Evolutionary conservation across 352 stramenopile genomes (phyloP).

Genomic region (Phytophthora pinifolia): DNA sequence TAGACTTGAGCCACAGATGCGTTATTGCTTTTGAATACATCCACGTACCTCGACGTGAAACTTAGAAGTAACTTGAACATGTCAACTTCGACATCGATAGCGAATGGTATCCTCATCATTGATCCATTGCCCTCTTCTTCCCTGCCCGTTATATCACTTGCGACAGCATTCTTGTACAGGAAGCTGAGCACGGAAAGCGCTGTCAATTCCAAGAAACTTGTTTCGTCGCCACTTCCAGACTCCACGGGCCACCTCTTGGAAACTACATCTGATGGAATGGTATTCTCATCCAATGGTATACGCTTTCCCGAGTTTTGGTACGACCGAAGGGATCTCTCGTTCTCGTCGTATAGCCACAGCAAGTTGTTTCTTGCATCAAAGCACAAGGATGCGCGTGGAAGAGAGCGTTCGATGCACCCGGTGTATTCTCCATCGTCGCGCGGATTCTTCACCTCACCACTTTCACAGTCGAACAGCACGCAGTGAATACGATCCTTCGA

Average conservation of each 20-base stretch:
- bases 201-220: slow-evolving; percentile 16
- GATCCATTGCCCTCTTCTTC: slow-evolving; percentile 1
- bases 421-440: slow-evolving; percentile 1
- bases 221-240: not conserved
- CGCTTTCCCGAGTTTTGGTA: slow-evolving; percentile 48
- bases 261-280: slow-evolving; percentile 15
- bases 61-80: slow-evolving; percentile 39
- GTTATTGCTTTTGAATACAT: slow-evolving; percentile 29
- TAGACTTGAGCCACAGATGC: slow-evolving; percentile 24
- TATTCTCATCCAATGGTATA: slow-evolving; percentile 42
- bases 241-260: not conserved
- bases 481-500: slow-evolving; percentile 32
- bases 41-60: slow-evolving; percentile 35
- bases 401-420: slow-evolving; percentile 8
- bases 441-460: slow-evolving; percentile 16
- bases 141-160: slow-evolving; percentile 9
- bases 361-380: slow-evolving; percentile 60
- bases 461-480: slow-evolving; percentile 56
- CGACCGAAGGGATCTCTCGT: slow-evolving; percentile 30
- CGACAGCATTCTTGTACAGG: slow-evolving; percentile 42
- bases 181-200: slow-evolving; percentile 36
- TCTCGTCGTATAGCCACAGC: slow-evolving; percentile 39
- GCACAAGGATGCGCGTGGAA: slow-evolving; percentile 29
- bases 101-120: slow-evolving; percentile 36
- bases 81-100: slow-evolving; percentile 34